Base-by-base conservation (phyloP, 2,329 filamentous ascomycete species). In the Endoconidiophora polonica region DNA sequence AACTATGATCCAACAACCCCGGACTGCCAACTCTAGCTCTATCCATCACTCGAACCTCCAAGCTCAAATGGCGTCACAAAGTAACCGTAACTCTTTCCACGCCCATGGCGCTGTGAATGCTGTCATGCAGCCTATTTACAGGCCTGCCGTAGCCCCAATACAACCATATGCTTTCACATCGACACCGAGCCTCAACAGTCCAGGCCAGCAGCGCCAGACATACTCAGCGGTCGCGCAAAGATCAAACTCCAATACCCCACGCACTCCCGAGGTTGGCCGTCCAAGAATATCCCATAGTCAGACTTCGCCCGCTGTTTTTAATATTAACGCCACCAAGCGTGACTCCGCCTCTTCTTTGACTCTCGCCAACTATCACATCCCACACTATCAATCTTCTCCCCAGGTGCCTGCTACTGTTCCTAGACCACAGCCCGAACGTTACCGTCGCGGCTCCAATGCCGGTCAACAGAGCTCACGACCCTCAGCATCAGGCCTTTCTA, bases 341-440 rank as follows among this genome's bases (percentile, higher is more conserved):
- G 50, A 52, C 23, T 52, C 46, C 18, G 41, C 42, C 23, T 44
- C 46, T 55, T 45, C 59, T 56, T 22, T 46, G 54, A 33, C 56
- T 54, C 48, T 49, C 49, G 53, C 52, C 55, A 55, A 54, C 41
- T 61, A 61, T 49, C 58, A 62, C 18, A 56, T 53, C 40, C 54
- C 56, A 45, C 61, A 46, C 58, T 63, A 16, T 61, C 67, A 5
- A 61, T 63, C 48, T 67, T 63, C 53, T 58, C 60, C 10, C 26
- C 44, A 49, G 23, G 22, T 45, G 23, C 24, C 48, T 20, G 33
- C 79, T 40, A 69, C 72, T 3, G 69, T 76, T 20, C 65, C 69
- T 43, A 87, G 86, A 59, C 70, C 79, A 20, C 79, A 83, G 1
- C 85, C 86, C 1, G 87, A 94, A 62, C 78, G 90, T 53, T 95